These are phyloP conservation scores for Leccinellum rugosiceps DNA, from an alignment of 768 basidiomycete species.

Conservation along the genomic window DNA sequence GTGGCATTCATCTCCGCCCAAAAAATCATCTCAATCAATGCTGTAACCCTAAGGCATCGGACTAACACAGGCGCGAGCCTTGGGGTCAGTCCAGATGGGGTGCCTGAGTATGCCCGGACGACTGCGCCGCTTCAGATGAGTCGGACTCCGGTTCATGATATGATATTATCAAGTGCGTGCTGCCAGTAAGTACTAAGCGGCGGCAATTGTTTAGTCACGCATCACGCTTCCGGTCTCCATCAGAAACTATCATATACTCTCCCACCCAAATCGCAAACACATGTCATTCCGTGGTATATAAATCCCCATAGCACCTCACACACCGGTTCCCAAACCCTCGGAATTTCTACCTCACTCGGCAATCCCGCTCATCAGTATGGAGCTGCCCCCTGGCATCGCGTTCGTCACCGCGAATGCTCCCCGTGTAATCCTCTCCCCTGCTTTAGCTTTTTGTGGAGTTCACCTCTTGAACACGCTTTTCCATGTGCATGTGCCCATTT, in stretches of 20 bases:
- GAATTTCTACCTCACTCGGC: background rate
- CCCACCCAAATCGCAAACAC: constrained; percentile 2
- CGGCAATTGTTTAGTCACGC: background rate
- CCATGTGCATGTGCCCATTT: constrained; percentile 8
- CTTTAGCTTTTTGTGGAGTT: constrained; percentile 13
- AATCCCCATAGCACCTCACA: background rate
- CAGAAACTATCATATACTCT: background rate
- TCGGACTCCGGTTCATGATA: background rate
- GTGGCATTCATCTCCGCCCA: background rate
- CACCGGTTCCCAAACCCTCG: background rate
- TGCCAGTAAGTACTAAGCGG: no score
- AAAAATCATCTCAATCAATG: background rate
- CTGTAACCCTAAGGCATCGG: no score
- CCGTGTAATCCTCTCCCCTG: constrained; percentile 17
- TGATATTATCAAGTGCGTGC: no score
- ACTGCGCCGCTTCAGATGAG: background rate
- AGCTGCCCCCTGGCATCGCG: constrained; percentile 34
- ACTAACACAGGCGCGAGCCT: no score
- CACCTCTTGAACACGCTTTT: constrained; percentile 10
- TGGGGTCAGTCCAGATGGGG: no score
- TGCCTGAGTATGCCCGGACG: no score
- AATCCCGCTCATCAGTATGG: constrained; percentile 14
- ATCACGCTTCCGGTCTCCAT: background rate
- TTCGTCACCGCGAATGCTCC: constrained; percentile 28
- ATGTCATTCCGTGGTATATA: constrained; percentile 10